Evolutionary conservation across 352 stramenopile genomes (phyloP).

Genomic region (Globisporangium yorkense): DNA sequence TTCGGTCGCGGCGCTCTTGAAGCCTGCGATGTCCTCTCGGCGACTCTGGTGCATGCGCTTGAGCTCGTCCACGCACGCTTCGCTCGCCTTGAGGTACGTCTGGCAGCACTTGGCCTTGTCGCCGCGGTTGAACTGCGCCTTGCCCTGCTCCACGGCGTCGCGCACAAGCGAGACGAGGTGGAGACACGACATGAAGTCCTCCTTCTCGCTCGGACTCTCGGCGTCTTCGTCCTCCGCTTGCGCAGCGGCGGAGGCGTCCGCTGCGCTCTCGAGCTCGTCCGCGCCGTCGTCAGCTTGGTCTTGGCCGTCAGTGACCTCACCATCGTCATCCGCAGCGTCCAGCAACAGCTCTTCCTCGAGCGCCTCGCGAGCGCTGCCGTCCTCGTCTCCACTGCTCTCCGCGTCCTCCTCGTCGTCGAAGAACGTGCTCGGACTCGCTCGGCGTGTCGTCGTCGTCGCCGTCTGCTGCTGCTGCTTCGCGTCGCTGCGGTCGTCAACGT

Average conservation of each 20-base stretch:
- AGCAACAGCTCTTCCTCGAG: slow-evolving; percentile 1
- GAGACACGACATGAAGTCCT: slow-evolving; percentile 30
- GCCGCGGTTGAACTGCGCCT: slow-evolving; percentile 66
- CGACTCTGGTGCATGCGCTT: slow-evolving; percentile 23
- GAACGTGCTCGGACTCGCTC: slow-evolving; percentile 3
- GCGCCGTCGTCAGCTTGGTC: slow-evolving; percentile 1
- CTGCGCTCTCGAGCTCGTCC: slow-evolving; percentile 7
- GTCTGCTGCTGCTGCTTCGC: slow-evolving; percentile 2
- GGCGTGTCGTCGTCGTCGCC: background rate
- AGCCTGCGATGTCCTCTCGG: slow-evolving; percentile 23
- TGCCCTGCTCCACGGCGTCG: slow-evolving; percentile 51
- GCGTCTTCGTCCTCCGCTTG: slow-evolving; percentile 6
- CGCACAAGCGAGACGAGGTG: slow-evolving; percentile 38
- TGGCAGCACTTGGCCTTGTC: slow-evolving; percentile 73
- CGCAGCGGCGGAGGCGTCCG: slow-evolving; percentile 6
- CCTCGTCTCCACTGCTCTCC: slow-evolving; percentile 17
- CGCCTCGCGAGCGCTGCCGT: slow-evolving; percentile 9
- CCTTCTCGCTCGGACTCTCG: slow-evolving; percentile 26
- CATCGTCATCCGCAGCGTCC: background rate
- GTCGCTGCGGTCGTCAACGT: background rate
- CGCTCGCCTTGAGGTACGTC: slow-evolving; percentile 45
- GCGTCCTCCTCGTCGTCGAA: slow-evolving; percentile 15
- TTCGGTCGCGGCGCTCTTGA: slow-evolving; percentile 41
- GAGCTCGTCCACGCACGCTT: slow-evolving; percentile 38
- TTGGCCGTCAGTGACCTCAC: background rate